Percentiles rank a stretch among this genome's conserved stretches.
Evolutionary conservation across 176 grass and related monocot species (phyloP).

Genomic region (Hordeum marinum): DNA sequence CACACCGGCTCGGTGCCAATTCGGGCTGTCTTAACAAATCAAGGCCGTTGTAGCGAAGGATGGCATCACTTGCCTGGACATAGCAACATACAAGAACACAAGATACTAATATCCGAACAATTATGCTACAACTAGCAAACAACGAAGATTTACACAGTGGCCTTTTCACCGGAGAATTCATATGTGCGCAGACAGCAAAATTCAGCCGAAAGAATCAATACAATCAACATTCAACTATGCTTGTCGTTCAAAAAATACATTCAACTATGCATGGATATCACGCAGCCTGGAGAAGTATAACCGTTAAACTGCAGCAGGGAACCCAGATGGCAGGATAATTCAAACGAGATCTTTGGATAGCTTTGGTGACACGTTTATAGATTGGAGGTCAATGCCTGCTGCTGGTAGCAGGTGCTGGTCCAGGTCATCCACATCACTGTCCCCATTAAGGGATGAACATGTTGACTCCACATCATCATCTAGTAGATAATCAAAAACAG

Average conservation of each 20-base stretch:
- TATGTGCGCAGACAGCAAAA: not conserved
- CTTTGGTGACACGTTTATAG: conserved; percentile 39
- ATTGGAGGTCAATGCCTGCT: conserved; percentile 31
- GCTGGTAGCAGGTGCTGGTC: conserved; percentile 44
- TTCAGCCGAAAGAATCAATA: conserved; percentile 20
- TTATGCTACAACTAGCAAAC: not conserved
- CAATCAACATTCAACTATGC: conserved; percentile 5
- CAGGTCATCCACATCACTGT: conserved; percentile 57
- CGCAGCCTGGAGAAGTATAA: not conserved
- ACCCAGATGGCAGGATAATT: not conserved
- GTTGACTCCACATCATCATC: conserved; percentile 65
- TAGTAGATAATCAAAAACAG: conserved; percentile 19
- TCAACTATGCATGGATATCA: not conserved
- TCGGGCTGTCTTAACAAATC: not conserved
- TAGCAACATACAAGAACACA: not conserved
- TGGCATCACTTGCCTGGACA: not conserved
- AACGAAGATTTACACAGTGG: not conserved
- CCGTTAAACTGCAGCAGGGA: not conserved
- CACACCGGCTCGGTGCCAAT: not conserved
- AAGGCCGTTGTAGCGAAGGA: not conserved
- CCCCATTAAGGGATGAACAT: conserved; percentile 51
- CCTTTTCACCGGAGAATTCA: not conserved
- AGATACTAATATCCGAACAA: not conserved
- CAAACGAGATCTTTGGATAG: conserved; percentile 49
- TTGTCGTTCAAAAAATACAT: not conserved